Percentiles rank a stretch among this genome's conserved stretches.
These are phyloP conservation scores for Plenodomus lindquistii DNA, from an alignment of 2,329 filamentous ascomycete species.

Conservation along the genomic window DNA sequence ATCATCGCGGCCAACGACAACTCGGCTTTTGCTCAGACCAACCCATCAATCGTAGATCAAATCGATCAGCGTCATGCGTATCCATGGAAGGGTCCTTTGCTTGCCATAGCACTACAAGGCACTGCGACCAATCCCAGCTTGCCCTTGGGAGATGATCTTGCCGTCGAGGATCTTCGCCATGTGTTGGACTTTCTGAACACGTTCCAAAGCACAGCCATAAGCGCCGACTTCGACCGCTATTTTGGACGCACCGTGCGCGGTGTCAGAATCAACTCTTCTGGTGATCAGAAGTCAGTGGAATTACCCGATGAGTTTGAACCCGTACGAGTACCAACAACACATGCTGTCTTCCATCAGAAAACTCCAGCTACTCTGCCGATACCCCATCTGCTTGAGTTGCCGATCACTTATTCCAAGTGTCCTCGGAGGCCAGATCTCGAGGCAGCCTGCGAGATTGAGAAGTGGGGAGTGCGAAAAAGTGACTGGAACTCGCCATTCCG, in stretches of 20 bases:
- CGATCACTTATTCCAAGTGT: neutral
- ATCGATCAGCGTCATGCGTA: neutral
- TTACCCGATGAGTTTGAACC: neutral
- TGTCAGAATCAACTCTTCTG: neutral
- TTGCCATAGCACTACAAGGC: neutral
- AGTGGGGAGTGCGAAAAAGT: neutral
- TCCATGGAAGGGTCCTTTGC: neutral
- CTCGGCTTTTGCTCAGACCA: neutral
- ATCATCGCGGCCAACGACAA: neutral
- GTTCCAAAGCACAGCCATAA: neutral
- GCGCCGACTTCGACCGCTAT: neutral
- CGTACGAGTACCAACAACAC: neutral
- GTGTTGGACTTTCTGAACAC: neutral
- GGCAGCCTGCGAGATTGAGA: neutral
- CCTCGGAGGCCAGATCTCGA: neutral
- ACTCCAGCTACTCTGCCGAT: neutral
- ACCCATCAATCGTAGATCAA: neutral
- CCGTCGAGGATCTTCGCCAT: neutral
- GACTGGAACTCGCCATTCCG: neutral
- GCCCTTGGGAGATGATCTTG: neutral
- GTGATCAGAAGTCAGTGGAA: neutral
- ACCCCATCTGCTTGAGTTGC: neutral
- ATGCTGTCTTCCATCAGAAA: neutral
- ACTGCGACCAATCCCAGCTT: neutral
- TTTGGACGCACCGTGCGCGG: neutral